Evolutionary conservation across 352 stramenopile species (phyloP), one percentile per base, ranked within the genome.

Genomic region (Phytophthora capsici): DNA sequence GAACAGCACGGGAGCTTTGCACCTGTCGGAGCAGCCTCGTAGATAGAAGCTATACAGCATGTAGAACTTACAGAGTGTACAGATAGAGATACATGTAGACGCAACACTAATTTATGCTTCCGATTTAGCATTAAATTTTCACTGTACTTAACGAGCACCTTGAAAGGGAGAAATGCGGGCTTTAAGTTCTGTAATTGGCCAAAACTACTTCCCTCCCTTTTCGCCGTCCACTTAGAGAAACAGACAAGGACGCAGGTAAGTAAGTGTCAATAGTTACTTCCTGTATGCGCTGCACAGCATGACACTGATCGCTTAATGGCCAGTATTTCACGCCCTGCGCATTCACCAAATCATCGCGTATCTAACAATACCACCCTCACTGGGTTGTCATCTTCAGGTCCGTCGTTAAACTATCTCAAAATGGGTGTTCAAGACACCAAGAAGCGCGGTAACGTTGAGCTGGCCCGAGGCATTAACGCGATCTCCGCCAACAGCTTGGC

Each of bases 1-100:
- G 82, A 94, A 50, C 71, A 86, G 49, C 89, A 97, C 51, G 90
- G 95, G 22, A 98, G 95, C 63, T 95, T 94, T 54, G 71, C 77
- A 20, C 63, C 63, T 1, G 36, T 76, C 32, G 46, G 52, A 38
- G 22, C 34, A 52, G 16, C 36, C 6, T 23, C 36, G 59, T 57
- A 66, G 49, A 74, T 40, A 34, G 46, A 54, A 51, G n/a, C 4
- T 17, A 41, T 20, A 41, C 8, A 41, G 2, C 9, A 49, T 49
- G 43, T 49, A 49, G 22, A 49, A 17, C 19, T n/a, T 20, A n/a
- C n/a, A 51, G 14, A 23, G 19, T 12, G 19, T 49, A 25, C 41
- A 55, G 50, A 62, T 66, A 67, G 50, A 63, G 40, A 44, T n/a
- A n/a, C n/a, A n/a, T n/a, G n/a, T 25, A 32, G 12, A 26, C 47